phyloP scores from a whole-genome alignment of 495 filamentous ascomycete species.

The Penicillium steckii region DNA sequence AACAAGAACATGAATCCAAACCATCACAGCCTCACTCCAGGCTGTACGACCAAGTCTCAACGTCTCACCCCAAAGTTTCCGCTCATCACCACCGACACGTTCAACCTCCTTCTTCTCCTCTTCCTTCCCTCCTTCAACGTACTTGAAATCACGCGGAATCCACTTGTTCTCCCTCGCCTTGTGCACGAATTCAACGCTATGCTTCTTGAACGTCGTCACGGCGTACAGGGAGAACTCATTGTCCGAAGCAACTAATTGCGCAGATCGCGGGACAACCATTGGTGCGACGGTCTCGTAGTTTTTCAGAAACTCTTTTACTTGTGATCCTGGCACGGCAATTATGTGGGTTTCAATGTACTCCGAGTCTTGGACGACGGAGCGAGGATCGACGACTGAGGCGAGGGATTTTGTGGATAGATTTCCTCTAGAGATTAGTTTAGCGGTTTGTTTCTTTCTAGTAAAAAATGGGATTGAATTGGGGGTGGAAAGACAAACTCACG shows the following conservation, averaged over 20 bases:
- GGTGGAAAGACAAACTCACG: constrained; percentile 45
- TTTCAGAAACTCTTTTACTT: constrained; percentile 82
- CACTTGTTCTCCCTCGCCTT: constrained; percentile 89
- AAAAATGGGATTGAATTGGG: background rate
- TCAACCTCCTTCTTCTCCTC: constrained; percentile 84
- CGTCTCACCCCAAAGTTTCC: constrained; percentile 89
- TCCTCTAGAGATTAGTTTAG: constrained; percentile 54
- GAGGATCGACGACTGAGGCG: constrained; percentile 78
- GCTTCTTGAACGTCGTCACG: constrained; percentile 91
- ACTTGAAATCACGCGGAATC: constrained; percentile 92
- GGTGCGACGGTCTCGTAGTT: constrained; percentile 83
- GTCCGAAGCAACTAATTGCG: constrained; percentile 72
- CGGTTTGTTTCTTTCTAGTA: too few species aligned
- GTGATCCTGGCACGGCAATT: constrained; percentile 74
- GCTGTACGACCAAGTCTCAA: constrained; percentile 78
- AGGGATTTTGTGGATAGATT: constrained; percentile 95
- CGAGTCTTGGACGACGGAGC: constrained; percentile 76
- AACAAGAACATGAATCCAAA: constrained; percentile 88
- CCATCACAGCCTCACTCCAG: constrained; percentile 93
- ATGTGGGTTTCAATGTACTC: constrained; percentile 97
- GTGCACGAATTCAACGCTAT: constrained; percentile 78
- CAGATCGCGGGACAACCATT: constrained; percentile 88
- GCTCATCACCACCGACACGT: constrained; percentile 73
- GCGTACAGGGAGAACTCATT: constrained; percentile 85
- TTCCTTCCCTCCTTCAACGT: constrained; percentile 83